A percentile compares a stretch with the other conserved stretches of the same genome.
These are phyloP conservation scores for Arctostaphylos glauca DNA, from an alignment of 148 eudicot genomes.

Conservation along the genomic window DNA sequence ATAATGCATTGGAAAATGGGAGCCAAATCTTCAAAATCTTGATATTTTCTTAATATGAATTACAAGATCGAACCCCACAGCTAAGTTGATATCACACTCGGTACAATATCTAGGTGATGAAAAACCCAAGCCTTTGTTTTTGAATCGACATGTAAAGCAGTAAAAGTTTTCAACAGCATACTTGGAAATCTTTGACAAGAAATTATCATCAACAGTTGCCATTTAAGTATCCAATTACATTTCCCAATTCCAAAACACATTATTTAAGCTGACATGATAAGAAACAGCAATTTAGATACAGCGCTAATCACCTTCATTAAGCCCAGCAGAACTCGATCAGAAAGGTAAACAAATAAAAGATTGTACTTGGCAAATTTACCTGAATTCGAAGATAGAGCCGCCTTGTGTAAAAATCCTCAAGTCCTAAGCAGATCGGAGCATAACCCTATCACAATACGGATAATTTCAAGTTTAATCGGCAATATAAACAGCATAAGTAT, in stretches of 20 bases:
- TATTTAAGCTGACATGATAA: neutral
- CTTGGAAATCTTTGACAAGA: neutral
- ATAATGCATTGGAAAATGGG: neutral
- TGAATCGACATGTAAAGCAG: too few relatives aligned
- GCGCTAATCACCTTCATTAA: neutral
- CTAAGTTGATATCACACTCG: neutral
- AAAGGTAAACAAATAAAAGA: neutral
- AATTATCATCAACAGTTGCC: neutral
- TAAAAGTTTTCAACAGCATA: neutral
- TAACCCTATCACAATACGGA: constrained; percentile 47
- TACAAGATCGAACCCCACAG: neutral
- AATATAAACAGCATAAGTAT: neutral
- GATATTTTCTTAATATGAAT: too few relatives aligned
- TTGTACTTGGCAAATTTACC: constrained; percentile 36
- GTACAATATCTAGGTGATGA: neutral
- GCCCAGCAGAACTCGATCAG: neutral
- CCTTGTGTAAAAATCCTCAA: constrained; percentile 85
- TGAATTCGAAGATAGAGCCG: constrained; percentile 81
- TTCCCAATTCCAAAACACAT: neutral
- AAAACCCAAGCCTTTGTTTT: neutral
- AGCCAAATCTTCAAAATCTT: neutral
- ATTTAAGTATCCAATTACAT: neutral
- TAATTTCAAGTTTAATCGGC: too few relatives aligned
- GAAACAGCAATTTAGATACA: neutral
- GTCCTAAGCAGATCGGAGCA: constrained; percentile 93